Evolutionary conservation across 768 basidiomycete genomes (phyloP).

Genomic region (Porpolomopsis calyptriformis): DNA sequence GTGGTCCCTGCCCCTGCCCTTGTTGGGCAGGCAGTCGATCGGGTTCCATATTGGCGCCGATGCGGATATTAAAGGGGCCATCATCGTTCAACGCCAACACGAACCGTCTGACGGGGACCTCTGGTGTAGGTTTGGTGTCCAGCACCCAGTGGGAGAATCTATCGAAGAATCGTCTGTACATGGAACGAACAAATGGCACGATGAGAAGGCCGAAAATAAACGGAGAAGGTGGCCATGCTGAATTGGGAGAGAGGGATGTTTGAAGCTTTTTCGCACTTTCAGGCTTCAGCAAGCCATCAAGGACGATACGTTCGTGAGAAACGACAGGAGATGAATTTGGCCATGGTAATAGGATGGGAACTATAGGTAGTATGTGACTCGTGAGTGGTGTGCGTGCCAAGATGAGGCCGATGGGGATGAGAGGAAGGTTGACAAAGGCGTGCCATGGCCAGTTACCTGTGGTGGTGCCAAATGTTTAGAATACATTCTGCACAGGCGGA

Average conservation of each 20-base stretch:
- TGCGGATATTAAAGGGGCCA: conserved; percentile 10
- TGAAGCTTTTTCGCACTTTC: conserved; percentile 27
- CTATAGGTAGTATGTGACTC: conserved; percentile 24
- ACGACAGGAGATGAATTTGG: conserved; percentile 30
- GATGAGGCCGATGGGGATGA: conserved; percentile 60
- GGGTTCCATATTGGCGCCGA: conserved; percentile 7
- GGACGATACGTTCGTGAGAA: conserved; percentile 19
- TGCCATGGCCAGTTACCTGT: conserved; percentile 60
- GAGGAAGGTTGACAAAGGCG: conserved; percentile 63
- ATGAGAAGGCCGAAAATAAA: conserved; percentile 43
- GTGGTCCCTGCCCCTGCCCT: conserved; percentile 12
- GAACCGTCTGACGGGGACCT: conserved; percentile 11
- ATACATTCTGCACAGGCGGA: not conserved
- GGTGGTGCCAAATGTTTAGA: not conserved
- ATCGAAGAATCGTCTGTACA: conserved; percentile 34
- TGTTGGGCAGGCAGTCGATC: conserved; percentile 3
- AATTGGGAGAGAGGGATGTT: conserved; percentile 8
- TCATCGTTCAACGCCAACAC: conserved; percentile 12
- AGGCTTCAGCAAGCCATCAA: conserved; percentile 25
- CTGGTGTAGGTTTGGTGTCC: conserved; percentile 27
- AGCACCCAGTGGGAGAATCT: conserved; percentile 35
- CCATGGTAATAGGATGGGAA: conserved; percentile 40
- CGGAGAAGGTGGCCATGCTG: conserved; percentile 51
- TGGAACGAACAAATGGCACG: conserved; percentile 35
- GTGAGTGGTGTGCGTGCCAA: conserved; percentile 42